Evolutionary conservation across 192 early-diverging fungal genomes (phyloP).

Genomic region (Podila verticillata): DNA sequence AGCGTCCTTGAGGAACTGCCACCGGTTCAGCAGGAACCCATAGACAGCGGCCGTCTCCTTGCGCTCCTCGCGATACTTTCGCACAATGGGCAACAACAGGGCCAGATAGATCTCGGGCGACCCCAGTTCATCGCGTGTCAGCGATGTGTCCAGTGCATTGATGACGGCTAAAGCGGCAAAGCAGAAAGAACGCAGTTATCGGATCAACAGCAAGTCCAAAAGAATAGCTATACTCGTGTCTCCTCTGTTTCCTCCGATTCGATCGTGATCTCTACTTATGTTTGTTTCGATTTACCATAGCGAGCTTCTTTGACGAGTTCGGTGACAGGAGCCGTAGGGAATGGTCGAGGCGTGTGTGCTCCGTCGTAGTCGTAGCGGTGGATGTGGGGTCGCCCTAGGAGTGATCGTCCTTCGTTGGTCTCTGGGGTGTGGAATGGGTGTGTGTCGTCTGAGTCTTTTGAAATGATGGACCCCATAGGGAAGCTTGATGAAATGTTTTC

Average conservation of each 20-base stretch:
- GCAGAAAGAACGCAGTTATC: not conserved
- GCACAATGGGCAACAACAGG: conserved; percentile 45
- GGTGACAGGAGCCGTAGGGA: conserved; percentile 48
- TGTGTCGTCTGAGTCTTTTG: conserved; percentile 4
- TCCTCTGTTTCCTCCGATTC: not conserved
- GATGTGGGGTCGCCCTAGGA: conserved; percentile 6
- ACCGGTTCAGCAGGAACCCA: conserved; percentile 40
- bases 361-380: conserved; percentile 15
- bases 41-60: conserved; percentile 51
- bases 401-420: conserved; percentile 4
- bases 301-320: conserved; percentile 34
- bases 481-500: not conserved
- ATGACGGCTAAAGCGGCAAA: conserved; percentile 18
- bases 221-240: not conserved
- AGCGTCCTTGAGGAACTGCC: conserved; percentile 49
- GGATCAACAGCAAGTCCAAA: not conserved
- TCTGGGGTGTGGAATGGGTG: conserved; percentile 13
- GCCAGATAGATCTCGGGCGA: conserved; percentile 53
- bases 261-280: no score
- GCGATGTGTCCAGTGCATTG: conserved; percentile 45
- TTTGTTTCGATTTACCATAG: conserved; percentile 19
- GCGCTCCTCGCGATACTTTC: conserved; percentile 39
- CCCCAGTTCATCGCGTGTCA: conserved; percentile 36
- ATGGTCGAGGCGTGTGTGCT: conserved; percentile 9
- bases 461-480: conserved; percentile 20